Conservation (phyloP, 2,329 filamentous ascomycete genomes). For the Calonectria montana region DNA sequence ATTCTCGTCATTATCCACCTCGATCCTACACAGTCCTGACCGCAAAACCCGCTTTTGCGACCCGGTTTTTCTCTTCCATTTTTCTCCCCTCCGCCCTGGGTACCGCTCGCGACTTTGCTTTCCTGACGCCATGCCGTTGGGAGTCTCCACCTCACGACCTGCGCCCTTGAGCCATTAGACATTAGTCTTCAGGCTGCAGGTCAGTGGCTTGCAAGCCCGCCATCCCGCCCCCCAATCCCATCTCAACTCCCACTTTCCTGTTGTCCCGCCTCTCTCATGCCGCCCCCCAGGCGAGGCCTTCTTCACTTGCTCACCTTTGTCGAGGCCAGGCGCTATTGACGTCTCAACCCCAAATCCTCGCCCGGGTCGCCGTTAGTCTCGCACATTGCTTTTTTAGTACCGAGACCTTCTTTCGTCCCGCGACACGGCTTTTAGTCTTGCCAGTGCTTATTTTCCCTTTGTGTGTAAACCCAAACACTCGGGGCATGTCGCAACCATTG, state of each 20-base stretch:
- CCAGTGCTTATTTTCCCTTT: background rate
- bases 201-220: conserved; percentile 18
- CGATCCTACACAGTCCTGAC: background rate
- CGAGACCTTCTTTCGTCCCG: background rate
- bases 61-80: conserved; percentile 1
- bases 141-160: conserved; percentile 16
- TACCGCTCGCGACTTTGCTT: background rate
- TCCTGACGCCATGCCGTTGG: conserved; percentile 23
- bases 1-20: conserved; percentile 8
- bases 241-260: conserved; percentile 13
- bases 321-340: conserved; percentile 2
- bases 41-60: conserved; percentile 2
- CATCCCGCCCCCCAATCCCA: conserved; percentile 14
- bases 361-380: background rate
- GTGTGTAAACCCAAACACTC: background rate
- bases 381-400: conserved; percentile 10
- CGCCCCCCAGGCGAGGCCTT: background rate
- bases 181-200: conserved; percentile 12
- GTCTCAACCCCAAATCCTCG: conserved; percentile 1
- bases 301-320: background rate
- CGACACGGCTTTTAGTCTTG: background rate
- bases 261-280: background rate
- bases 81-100: background rate
- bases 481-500: background rate
- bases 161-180: conserved; percentile 20